Conservation (phyloP, 2,329 filamentous ascomycete species). For the Scedosporium aurantiacum region DNA sequence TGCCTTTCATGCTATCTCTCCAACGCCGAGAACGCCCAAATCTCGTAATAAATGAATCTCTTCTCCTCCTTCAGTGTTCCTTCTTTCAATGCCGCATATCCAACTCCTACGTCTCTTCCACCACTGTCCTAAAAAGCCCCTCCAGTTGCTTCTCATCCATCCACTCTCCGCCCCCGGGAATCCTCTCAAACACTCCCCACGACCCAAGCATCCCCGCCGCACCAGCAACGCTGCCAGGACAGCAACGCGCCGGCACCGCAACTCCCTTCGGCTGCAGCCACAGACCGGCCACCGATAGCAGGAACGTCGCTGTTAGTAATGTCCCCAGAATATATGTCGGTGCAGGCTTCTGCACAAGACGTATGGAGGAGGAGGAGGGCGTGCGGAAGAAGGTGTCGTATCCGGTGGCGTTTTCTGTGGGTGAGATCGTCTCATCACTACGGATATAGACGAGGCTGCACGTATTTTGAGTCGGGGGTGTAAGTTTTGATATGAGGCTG, state of each 20-base stretch:
- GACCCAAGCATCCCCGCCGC: conserved; percentile 18
- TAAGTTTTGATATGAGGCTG: conserved; percentile 3
- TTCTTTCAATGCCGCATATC: background rate
- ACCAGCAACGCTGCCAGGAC: conserved; percentile 18
- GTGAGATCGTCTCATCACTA: background rate
- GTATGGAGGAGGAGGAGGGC: conserved; percentile 13
- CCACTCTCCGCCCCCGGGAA: conserved; percentile 17
- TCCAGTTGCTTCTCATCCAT: conserved; percentile 16
- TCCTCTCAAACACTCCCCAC: conserved; percentile 17
- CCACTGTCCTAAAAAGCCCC: background rate
- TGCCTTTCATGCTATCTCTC: no score
- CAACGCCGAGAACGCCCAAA: no score
- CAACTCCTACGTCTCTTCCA: background rate
- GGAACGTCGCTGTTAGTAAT: conserved; percentile 13
- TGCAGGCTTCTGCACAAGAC: conserved; percentile 13
- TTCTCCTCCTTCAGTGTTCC: background rate
- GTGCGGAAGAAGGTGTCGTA: conserved; percentile 14
- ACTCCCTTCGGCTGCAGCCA: conserved; percentile 14
- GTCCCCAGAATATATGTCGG: conserved; percentile 15
- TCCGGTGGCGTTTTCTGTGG: background rate
- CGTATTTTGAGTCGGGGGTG: background rate
- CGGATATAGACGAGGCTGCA: conserved; percentile 2
- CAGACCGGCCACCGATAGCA: conserved; percentile 6
- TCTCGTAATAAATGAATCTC: no score
- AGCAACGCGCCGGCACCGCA: conserved; percentile 13